Conservation (phyloP, 2,329 filamentous ascomycete species). For the Dactylellina leptospora region DNA sequence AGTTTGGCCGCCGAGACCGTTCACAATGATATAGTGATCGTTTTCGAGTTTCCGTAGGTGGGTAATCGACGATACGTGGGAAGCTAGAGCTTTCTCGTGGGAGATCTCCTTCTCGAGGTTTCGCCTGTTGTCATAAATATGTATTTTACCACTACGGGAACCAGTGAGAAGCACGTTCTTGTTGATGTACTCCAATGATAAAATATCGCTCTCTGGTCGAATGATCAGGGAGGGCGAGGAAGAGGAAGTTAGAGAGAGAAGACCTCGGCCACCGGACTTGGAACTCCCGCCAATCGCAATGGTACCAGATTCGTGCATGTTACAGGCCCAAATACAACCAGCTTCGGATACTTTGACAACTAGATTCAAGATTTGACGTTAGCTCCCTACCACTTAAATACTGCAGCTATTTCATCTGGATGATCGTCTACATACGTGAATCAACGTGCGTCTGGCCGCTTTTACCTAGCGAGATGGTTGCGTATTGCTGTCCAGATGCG, state of each 20-base stretch:
- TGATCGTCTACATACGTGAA: slow-evolving; percentile 14
- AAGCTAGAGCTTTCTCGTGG: slow-evolving; percentile 39
- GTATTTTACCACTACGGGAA: slow-evolving; percentile 47
- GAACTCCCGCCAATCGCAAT: slow-evolving; percentile 43
- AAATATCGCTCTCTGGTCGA: slow-evolving; percentile 42
- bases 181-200: slow-evolving; percentile 42
- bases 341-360: slow-evolving; percentile 38
- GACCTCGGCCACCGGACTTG: slow-evolving; percentile 36
- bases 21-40: slow-evolving; percentile 35
- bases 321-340: slow-evolving; percentile 42
- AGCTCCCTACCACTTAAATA: not conserved
- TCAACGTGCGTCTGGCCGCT: slow-evolving; percentile 27
- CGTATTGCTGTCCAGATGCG: slow-evolving; percentile 40
- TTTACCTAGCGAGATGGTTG: slow-evolving; percentile 38
- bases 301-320: slow-evolving; percentile 22
- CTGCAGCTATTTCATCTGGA: not conserved
- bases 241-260: slow-evolving; percentile 34
- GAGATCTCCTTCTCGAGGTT: slow-evolving; percentile 48
- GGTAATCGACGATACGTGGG: slow-evolving; percentile 42
- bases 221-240: slow-evolving; percentile 18
- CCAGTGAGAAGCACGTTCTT: slow-evolving; percentile 40
- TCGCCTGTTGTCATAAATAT: slow-evolving; percentile 48
- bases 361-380: too few species aligned
- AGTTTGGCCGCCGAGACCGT: slow-evolving; percentile 43
- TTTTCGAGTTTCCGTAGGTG: slow-evolving; percentile 46